These are phyloP conservation scores for Articulospora tetracladia DNA, from an alignment of 495 filamentous ascomycete genomes.

Conservation along the genomic window DNA sequence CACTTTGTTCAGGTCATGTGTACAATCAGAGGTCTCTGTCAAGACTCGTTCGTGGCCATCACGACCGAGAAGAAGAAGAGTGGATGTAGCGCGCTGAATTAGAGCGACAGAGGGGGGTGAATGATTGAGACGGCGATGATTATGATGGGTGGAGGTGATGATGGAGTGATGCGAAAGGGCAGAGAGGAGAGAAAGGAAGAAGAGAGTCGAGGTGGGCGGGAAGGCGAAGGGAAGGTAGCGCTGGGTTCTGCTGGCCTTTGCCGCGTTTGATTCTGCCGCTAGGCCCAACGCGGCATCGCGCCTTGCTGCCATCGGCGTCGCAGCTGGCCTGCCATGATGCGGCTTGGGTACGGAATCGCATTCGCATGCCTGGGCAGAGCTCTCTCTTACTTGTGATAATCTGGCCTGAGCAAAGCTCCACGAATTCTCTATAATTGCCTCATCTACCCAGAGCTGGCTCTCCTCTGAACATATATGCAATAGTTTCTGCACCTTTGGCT, in stretches of 20 bases:
- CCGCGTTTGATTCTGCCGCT: not conserved
- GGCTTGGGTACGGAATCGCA: not conserved
- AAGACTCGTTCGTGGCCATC: conserved; percentile 24
- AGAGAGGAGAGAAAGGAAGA: not conserved
- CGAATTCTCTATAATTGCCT: not conserved
- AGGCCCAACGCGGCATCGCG: not conserved
- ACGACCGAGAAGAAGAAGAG: conserved; percentile 10
- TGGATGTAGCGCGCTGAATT: not conserved
- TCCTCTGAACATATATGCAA: conserved; percentile 9
- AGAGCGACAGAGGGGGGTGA: not conserved
- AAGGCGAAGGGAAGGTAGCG: not conserved
- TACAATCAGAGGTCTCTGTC: conserved; percentile 25
- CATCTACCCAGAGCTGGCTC: not conserved
- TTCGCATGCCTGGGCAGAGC: not conserved
- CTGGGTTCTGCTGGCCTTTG: not conserved
- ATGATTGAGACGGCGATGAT: conserved; percentile 8
- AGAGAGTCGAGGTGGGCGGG: not conserved
- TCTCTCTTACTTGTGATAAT: no score
- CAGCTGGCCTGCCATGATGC: not conserved
- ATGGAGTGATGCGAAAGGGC: conserved; percentile 3
- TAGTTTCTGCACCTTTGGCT: conserved; percentile 16
- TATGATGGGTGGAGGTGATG: not conserved
- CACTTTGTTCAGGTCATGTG: conserved; percentile 27
- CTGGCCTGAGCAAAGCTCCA: conserved; percentile 5
- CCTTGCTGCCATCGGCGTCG: not conserved